Percentiles rank a stretch among this genome's conserved stretches.
Conservation (phyloP, 2,329 filamentous ascomycete genomes). For the Alternaria conjuncta region DNA sequence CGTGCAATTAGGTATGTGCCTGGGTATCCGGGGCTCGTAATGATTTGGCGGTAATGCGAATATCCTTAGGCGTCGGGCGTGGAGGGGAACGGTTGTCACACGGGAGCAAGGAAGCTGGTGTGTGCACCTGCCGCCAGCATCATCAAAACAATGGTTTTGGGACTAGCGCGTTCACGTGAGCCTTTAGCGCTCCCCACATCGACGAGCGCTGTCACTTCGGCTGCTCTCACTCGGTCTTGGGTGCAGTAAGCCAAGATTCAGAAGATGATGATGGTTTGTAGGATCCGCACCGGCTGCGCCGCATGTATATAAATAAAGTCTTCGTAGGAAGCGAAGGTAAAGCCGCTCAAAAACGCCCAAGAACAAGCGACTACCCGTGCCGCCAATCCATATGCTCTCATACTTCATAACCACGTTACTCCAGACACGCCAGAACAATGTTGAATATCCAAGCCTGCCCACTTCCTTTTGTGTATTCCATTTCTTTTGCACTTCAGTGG, state of each 20-base stretch:
- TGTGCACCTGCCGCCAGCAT: constrained; percentile 24
- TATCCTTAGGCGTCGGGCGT: constrained; percentile 32
- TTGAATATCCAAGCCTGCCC: constrained; percentile 19
- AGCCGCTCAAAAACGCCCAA: constrained; percentile 26
- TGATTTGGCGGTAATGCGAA: constrained; percentile 44
- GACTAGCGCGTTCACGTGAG: constrained; percentile 15
- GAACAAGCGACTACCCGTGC: constrained; percentile 31
- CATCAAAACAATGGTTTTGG: constrained; percentile 18
- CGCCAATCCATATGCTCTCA: constrained; percentile 36
- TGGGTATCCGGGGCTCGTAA: constrained; percentile 26
- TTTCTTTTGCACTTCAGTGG: constrained; percentile 11
- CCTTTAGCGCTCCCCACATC: neutral
- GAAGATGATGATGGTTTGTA: neutral
- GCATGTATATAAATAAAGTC: constrained; percentile 17
- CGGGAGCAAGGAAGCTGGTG: constrained; percentile 35
- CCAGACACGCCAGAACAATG: constrained; percentile 16
- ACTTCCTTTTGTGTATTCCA: constrained; percentile 22
- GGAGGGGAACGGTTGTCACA: constrained; percentile 30
- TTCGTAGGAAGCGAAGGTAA: neutral
- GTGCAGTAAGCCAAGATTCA: neutral
- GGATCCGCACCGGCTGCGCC: neutral
- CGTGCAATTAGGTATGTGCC: constrained; percentile 4
- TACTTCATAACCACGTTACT: constrained; percentile 24
- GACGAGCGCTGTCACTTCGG: neutral
- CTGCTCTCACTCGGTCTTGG: neutral